Evolutionary conservation across 208 protist species (phyloP).

Genomic region (Trypanosoma cruzi): DNA sequence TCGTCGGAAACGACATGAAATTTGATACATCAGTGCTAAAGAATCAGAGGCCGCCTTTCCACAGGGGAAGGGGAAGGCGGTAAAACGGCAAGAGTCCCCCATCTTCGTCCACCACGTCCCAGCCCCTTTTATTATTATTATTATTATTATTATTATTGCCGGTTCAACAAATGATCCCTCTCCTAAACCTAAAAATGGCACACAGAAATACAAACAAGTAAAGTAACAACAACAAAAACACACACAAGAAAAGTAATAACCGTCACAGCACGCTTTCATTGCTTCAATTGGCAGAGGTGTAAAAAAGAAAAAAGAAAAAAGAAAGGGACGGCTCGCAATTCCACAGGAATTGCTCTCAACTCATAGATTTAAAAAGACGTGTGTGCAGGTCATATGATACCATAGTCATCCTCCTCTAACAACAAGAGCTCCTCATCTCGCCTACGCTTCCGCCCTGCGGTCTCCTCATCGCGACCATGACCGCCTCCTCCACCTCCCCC

Average conservation of each 20-base stretch:
- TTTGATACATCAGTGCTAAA: background rate
- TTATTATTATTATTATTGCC: no score
- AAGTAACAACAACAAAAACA: no score
- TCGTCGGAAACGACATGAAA: background rate
- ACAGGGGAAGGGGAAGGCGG: background rate
- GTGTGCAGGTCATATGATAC: slow-evolving; percentile 21
- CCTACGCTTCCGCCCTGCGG: slow-evolving; percentile 39
- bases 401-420: slow-evolving; percentile 37
- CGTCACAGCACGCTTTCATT: no score
- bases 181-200: no score
- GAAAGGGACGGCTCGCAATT: background rate
- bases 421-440: slow-evolving; percentile 60
- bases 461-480: slow-evolving; percentile 16
- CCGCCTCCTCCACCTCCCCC: slow-evolving; percentile 3
- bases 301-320: no score
- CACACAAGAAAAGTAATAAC: no score
- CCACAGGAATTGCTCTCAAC: background rate
- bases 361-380: background rate
- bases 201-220: no score
- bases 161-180: no score
- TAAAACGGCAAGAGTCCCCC: background rate
- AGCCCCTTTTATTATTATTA: no score
- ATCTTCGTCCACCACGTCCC: background rate
- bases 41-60: background rate
- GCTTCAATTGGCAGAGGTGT: no score